Evolutionary conservation across 108 stramenopile species (phyloP), one percentile per base, ranked within the genome.

Genomic region (Pseudonitzschia pungens): DNA sequence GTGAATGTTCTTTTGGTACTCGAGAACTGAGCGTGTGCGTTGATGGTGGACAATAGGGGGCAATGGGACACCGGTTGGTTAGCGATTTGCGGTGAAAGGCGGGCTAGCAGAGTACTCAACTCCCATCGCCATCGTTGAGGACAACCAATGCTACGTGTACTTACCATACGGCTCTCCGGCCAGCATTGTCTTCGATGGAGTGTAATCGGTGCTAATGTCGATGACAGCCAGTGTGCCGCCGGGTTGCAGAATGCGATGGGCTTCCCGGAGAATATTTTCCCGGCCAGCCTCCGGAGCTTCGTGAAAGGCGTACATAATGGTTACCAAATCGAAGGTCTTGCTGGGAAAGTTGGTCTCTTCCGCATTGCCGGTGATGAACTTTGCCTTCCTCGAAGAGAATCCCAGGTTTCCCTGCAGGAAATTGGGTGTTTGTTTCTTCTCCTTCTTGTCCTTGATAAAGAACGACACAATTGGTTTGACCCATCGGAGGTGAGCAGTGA

Each of bases 1-100:
- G 28, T 94, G 86, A 44, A 94, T 94, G 77, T 94, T 94, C 69
- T 88, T 77, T 69, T 94, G 85, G 77, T 91, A 94, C 69, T 94
- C 93, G 18, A 90, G 50, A 32, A 92, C 68, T 58, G 26, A 5
- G 26, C n/a, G 45, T 14, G 14, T 14, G 14, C 45, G 45, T 48
- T 8, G 45, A 14, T 10, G 45, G 18, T 48, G 45, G 1, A 48
- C 36, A 36, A 36, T 2, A 36, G 36, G 36, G 6, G 6, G 36
- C 2, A 36, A 36, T 6, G 36, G 36, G 36, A 36, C 6, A 36
- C 36, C 2, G 36, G 36, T 36, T 36, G 36, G 36, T 36, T 36
- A 36, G 36, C 2, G 2, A 6, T 36, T 36, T 36, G 36, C 36
- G 2, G 36, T 36, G 2, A 36, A n/a, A n/a, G n/a, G n/a, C n/a